Base-by-base conservation (phyloP, 2,329 filamentous ascomycete genomes). In the Nigrospora sphaerica region DNA sequence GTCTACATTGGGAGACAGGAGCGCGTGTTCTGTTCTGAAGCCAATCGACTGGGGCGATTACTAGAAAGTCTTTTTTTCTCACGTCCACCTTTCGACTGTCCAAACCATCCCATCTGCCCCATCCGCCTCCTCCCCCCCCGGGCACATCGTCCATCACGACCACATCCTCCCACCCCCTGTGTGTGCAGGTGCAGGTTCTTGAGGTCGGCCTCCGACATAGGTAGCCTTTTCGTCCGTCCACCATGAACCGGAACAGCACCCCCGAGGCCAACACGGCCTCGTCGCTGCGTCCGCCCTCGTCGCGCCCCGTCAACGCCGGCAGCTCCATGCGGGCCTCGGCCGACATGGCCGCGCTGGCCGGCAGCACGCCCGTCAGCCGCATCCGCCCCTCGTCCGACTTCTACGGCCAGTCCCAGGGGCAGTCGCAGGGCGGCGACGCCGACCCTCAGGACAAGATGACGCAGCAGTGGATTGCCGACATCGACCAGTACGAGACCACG, bases 401-500 rank as follows among this genome's bases (percentile, higher is more conserved):
- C 66, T 95, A 92, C 66, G 91, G 88, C 53, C 88, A 86, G 60
- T 71, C 78, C 38, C 81, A 85, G 63, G 77, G 77, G 52, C 83
- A 81, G 58, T 78, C 74, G 58, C 84, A 88, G 50, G 79, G 74
- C 55, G 82, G 78, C 57, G 91, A 96, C 46, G 68, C 71, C 52
- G 93, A 97, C 67, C 82, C 86, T 11, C 84, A 93, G 65, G 93
- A 97, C 65, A 92, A 91, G 68, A 87, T 92, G 54, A 90, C 92
- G 43, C 91, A 96, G 72, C 91, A 98, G 69, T 98, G 93, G 93
- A 92, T 98, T 59, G 90, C 92, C 46, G 93, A 98, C 61, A 97
- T 98, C 57, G 93, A 98, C 64, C 92, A 97, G 67, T 96, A 96
- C 61, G 93, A 98, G 74, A 95, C 85, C n/a, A 98, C 93, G 1